A percentile compares a stretch with the other conserved stretches of the same genome.
Conservation (phyloP, 352 stramenopile genomes). For the Phytophthora tentaculata region DNA sequence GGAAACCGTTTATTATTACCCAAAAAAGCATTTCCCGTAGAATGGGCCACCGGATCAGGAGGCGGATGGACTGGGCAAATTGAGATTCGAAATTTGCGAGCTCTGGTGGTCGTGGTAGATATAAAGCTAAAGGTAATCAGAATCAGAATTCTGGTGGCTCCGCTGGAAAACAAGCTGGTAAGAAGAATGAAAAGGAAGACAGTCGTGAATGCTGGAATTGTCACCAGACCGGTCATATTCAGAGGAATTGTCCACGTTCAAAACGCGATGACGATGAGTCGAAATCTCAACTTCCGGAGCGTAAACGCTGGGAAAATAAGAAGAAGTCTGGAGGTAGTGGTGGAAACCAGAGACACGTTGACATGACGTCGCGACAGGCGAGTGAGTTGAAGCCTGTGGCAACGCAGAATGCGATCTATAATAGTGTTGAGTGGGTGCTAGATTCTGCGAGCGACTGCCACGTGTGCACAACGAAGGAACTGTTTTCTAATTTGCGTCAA, state of each 20-base stretch:
- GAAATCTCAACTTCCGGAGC: constrained; percentile 7
- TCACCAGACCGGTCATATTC: constrained; percentile 13
- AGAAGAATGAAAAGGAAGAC: too few relatives aligned
- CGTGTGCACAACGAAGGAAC: constrained; percentile 8
- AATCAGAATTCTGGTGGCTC: too few relatives aligned
- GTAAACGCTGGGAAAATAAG: constrained; percentile 13
- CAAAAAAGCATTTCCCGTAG: too few relatives aligned
- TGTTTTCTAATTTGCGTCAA: constrained; percentile 4
- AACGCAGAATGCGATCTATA: constrained; percentile 1
- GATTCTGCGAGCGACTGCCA: constrained; percentile 20
- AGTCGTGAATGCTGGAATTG: constrained; percentile 22
- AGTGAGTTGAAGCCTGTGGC: not conserved
- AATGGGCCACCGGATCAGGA: too few relatives aligned
- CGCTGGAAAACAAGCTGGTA: too few relatives aligned
- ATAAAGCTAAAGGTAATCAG: too few relatives aligned
- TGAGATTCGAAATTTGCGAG: too few relatives aligned
- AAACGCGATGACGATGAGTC: constrained; percentile 15
- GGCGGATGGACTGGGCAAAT: too few relatives aligned
- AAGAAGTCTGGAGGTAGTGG: not conserved
- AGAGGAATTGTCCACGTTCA: not conserved
- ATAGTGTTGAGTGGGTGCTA: constrained; percentile 11
- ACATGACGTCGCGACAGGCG: not conserved
- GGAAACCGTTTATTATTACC: too few relatives aligned
- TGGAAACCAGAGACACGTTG: not conserved
- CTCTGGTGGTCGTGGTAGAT: too few relatives aligned